Evolutionary conservation across 768 basidiomycete species (phyloP).

Genomic region (Ramaria sp.): DNA sequence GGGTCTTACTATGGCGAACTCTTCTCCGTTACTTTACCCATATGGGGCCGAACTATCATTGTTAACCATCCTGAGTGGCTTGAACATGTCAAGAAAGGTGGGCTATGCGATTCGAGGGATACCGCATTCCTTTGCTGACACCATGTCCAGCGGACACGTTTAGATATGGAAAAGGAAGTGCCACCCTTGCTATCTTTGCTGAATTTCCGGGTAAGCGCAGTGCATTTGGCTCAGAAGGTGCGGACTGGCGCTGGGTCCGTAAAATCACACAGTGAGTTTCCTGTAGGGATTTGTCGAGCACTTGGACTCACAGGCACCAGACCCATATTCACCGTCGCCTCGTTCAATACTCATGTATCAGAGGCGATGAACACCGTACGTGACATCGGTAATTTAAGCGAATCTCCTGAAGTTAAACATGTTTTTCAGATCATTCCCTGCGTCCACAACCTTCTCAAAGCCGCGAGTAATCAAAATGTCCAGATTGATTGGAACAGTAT

Average conservation of each 20-base stretch:
- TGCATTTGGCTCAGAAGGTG: neutral
- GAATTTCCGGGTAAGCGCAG: neutral
- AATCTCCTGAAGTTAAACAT: neutral
- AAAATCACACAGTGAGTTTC: neutral
- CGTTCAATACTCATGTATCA: neutral
- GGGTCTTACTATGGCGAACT: constrained; percentile 9
- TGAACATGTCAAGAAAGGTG: constrained; percentile 12
- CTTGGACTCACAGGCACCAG: neutral
- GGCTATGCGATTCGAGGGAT: neutral
- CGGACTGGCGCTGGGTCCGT: neutral
- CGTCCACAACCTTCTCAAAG: neutral
- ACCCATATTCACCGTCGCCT: neutral
- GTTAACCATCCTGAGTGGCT: constrained; percentile 15
- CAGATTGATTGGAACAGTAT: constrained; percentile 3
- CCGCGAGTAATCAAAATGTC: neutral
- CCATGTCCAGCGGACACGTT: neutral
- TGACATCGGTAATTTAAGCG: neutral
- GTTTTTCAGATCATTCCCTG: neutral
- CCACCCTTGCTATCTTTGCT: neutral
- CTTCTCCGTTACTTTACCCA: constrained; percentile 14
- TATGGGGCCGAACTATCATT: constrained; percentile 12
- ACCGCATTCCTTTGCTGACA: neutral
- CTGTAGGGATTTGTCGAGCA: neutral
- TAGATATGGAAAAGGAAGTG: neutral
- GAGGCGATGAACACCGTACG: neutral